Evolutionary conservation across 2,329 filamentous ascomycete species (phyloP), one percentile per base, ranked within the genome.

Genomic region (Apiospora phragmitis): DNA sequence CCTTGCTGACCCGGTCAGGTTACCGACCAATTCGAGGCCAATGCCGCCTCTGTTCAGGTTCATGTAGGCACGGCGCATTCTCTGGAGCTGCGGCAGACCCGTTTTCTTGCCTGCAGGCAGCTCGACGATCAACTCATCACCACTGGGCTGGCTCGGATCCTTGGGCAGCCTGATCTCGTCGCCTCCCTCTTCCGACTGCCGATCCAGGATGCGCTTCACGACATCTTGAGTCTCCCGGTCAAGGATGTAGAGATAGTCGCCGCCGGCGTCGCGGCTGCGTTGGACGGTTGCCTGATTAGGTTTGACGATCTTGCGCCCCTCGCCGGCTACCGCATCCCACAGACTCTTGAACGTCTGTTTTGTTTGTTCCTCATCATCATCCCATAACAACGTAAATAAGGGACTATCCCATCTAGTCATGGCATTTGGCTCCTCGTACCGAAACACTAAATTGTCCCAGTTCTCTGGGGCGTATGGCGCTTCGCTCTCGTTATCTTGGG

Each of bases 401-500:
- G 94, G 93, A 69, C 91, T 92, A 79, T 97, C 93, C 94, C 94
- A 97, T 59, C 93, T 85, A 2, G 88, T 91, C 92, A 95, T 95
- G 29, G 91, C 89, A 79, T 95, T 96, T 18, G 94, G 93, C 81
- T 97, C 93, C 81, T 97, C 93, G 79, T 95, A 95, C 69, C 93
- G 87, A 78, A 94, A 95, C 43, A 94, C 89, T 14, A 95, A 86
- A 75, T 94, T 94, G 73, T 94, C 92, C 85, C 93, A 94, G 78
- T 93, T 92, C 21, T 80, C 83, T 1, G 82, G 83, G 59, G 85
- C 84, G 73, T 91, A 90, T 0, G 86, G 79, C 41, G 85, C 84
- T 43, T 83, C 85, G 47, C 85, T 84, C 21, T 62, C 55, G 1
- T 74, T 72, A 1, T 69, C 72, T 18, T 55, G 24, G 29, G 78